phyloP scores from a whole-genome alignment of 2,329 filamentous ascomycete species.

The Talaromyces sp. region DNA sequence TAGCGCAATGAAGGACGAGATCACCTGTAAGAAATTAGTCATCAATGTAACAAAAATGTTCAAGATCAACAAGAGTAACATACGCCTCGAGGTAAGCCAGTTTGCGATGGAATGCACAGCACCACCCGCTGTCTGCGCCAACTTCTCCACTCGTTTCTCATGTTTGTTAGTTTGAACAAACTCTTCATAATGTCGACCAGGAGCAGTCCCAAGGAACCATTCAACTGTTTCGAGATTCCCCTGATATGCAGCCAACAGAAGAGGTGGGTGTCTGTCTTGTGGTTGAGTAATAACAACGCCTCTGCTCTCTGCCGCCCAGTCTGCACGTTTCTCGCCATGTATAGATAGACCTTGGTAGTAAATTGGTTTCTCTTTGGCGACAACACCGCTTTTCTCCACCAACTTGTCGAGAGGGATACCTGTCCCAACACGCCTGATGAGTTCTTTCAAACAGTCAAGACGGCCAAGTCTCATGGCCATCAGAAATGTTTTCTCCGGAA shows the following conservation, averaged over 20 bases:
- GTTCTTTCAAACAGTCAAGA: conserved; percentile 40
- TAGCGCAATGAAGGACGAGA: conserved; percentile 62
- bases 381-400: conserved; percentile 60
- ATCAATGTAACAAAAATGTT: neutral
- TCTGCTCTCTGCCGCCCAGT: conserved; percentile 65
- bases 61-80: conserved; percentile 27
- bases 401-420: conserved; percentile 66
- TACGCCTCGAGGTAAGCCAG: conserved; percentile 44
- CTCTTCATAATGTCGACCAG: conserved; percentile 62
- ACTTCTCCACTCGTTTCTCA: conserved; percentile 58
- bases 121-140: conserved; percentile 57
- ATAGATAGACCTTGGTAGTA: conserved; percentile 76
- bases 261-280: conserved; percentile 18
- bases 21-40: conserved; percentile 20
- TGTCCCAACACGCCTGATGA: conserved; percentile 63
- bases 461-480: conserved; percentile 41
- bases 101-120: conserved; percentile 59
- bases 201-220: conserved; percentile 71
- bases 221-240: conserved; percentile 65
- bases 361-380: conserved; percentile 60
- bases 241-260: conserved; percentile 28
- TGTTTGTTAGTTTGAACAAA: conserved; percentile 61
- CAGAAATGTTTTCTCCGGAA: conserved; percentile 28
- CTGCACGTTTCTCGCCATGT: conserved; percentile 66
- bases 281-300: neutral